Evolutionary conservation across 2,329 filamentous ascomycete genomes (phyloP), one percentile per base, ranked within the genome.

Genomic region (Parascedosporium putredinis): DNA sequence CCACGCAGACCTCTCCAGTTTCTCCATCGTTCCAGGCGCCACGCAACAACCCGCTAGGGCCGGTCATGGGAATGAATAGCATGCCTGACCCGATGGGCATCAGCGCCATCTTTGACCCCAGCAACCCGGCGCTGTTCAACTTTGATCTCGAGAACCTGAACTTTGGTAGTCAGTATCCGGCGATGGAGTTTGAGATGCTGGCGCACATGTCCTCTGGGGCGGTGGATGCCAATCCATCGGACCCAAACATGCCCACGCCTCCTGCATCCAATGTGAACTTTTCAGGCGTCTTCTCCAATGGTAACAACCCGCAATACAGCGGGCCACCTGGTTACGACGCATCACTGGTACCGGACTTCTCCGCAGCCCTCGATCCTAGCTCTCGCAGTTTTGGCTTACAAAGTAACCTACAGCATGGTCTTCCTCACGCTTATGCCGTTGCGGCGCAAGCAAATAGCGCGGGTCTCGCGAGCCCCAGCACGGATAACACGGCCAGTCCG

Each of bases 151-250:
- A 94, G 50, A 49, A 52, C 23, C 49, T 55, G 12, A 68, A 69
- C 51, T 98, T 97, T 64, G 90, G 89, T 50, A 97, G 93, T 62
- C 88, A 95, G 55, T 98, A 97, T 62, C 91, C 90, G 53, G 91
- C 90, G 16, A 76, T 95, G 64, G 93, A 97, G 65, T 96, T 97
- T 64, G 86, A 89, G 49, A 96, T 97, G 79, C 78, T 98, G 0
- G 89, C 88, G 24, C 91, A 97, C 64, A 95, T 98, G 86, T 88
- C 88, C 4, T 88, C 86, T n/a, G 86, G 86, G 12, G 85, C 87
- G 12, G 85, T 82, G n/a, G 87, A 93, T 57, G 86, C 82, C 14
- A 81, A 84, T 5, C 79, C 84, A 4, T 80, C 81, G 50, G 87
- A 93, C 52, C 63, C 64, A 5, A 66, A 72, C 4, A 61, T 75